Base-by-base conservation (phyloP, 2,329 filamentous ascomycete species). In the Alternaria gansuensis region DNA sequence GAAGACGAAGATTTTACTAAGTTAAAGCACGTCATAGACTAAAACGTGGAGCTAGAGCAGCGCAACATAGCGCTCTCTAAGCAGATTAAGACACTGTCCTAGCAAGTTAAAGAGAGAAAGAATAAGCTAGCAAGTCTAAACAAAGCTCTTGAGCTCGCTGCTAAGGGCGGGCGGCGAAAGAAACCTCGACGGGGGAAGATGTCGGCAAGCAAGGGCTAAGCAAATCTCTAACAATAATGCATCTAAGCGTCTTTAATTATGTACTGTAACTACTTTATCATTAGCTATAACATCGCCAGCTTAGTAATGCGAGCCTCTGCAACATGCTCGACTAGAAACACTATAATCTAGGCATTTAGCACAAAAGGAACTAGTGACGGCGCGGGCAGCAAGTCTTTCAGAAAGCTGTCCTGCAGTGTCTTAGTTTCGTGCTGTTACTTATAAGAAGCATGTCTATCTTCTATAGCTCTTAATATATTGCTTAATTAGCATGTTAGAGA, bases 351-450 rank as follows among this genome's bases (percentile, higher is more conserved):
- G 11, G 53, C 44, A 59, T 53, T 60, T 23, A 63, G 5, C 5
- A 63, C 40, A 46, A 59, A 61, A 43, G 49, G 45, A 53, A 65
- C 48, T 1, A 65, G 36, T 1, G 33, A 65, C n/a, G 9, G 13
- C 49, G 41, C 23, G 28, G 51, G 40, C 9, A 52, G 29, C 7
- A 8, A 29, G 34, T 36, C 31, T 45, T 56, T 44, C 0, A 63
- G 26, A 54, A 60, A 64, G 36, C n/a, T 21, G 9, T 50, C 34
- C 56, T 62, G 14, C 11, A 50, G 37, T 7, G 13, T 37, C n/a
- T 62, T 40, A 62, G 46, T 54, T 28, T 14, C 44, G 13, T 8
- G 24, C 14, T 54, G 5, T 23, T 36, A 53, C 8, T 62, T 65
- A 34, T 1, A 2, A 37, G 29, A 29, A 40, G 17, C 49, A 24